A percentile compares a stretch with the other conserved stretches of the same genome.
phyloP scores from a whole-genome alignment of 1,139 yeast genomes.

The Magnusiomyces sp. region DNA sequence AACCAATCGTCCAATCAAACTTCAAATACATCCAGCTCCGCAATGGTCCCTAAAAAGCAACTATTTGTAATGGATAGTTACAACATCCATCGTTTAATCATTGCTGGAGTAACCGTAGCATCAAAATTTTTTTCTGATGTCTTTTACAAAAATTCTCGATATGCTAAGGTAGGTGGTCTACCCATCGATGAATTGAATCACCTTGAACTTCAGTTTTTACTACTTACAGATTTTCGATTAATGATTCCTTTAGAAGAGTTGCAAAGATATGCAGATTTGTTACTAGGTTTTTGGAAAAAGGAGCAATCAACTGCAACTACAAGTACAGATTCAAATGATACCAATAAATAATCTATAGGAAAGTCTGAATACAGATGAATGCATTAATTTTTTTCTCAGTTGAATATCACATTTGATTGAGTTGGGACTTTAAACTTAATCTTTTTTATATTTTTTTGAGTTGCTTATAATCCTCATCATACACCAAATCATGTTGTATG shows the following conservation, averaged over 20 bases:
- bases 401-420: neutral
- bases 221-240: conserved; percentile 75
- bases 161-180: conserved; percentile 95
- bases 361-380: neutral
- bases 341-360: neutral
- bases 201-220: conserved; percentile 78
- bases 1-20: neutral
- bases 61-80: conserved; percentile 92
- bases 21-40: conserved; percentile 5
- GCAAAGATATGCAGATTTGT: conserved; percentile 81
- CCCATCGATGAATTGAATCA: conserved; percentile 91
- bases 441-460: neutral
- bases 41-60: conserved; percentile 32
- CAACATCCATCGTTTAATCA: conserved; percentile 86
- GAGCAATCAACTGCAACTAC: conserved; percentile 33
- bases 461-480: conserved; percentile 1
- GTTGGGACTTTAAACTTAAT: neutral
- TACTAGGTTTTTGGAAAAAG: conserved; percentile 76
- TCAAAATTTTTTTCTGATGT: conserved; percentile 94
- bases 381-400: neutral
- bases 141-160: conserved; percentile 89
- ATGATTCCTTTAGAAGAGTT: conserved; percentile 87
- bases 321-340: neutral
- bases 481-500: neutral
- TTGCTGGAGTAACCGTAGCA: conserved; percentile 94